Evolutionary conservation across 1,284 basidiomycete species (phyloP), one percentile per base, ranked within the genome.

Genomic region (Sphagnurus paluster): DNA sequence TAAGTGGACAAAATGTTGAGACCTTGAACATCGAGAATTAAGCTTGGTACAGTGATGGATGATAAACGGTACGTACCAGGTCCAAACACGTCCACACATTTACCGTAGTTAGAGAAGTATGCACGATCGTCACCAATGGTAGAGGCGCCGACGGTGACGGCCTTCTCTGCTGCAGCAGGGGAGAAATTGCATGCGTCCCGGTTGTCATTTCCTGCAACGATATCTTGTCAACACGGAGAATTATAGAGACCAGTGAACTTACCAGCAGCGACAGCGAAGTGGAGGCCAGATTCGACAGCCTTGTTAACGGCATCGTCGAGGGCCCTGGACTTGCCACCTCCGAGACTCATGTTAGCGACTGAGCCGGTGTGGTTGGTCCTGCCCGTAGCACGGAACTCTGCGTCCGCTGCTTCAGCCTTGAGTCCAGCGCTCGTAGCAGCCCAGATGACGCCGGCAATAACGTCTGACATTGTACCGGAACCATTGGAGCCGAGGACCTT

Each of bases 301-400:
- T 74, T 76, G 71, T 98, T 85, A 52, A 99, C 93, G 39, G 89
- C 84, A 29, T 80, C 76, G 60, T 99, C 93, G 46, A 98, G 80
- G 35, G 90, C 80, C 32, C 75, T 77, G n/a, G 92, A 93, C 75
- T 94, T 96, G 58, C 92, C 92, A 62, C 96, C 96, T 55, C 96
- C 96, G 44, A 99, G 86, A 64, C 87, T 92, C 96, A 99, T 98
- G 79, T 96, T 98, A 52, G 91, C 93, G 56, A 98, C 95, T 30
- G 94, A 96, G 29, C 96, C 96, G 76, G 94, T 95, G 77, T 92
- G 87, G 50, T 73, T 76, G 52, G 85, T 87, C 63, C 77, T 80
- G 44, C 85, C 84, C n/a, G 76, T 78, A 3, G 67, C 71, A 47
- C 71, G 77, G 57, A 82, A 65, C 67, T 93, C 86, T 11, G 77